Base-by-base conservation (phyloP, 768 basidiomycete species). In the Amanita muscaria region DNA sequence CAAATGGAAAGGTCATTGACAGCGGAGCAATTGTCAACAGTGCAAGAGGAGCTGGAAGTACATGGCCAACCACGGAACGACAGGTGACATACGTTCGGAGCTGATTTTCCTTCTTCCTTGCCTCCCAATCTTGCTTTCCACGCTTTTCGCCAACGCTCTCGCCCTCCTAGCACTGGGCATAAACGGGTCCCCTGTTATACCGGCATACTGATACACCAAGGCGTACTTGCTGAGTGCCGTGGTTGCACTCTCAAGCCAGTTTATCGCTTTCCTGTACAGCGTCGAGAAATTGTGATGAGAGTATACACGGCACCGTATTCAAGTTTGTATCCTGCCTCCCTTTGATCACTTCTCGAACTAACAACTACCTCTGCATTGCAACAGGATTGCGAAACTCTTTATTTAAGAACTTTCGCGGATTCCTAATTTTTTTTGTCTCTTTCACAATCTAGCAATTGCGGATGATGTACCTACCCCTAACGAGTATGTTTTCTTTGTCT, bases 1-100 rank as follows among this genome's bases (percentile, higher is more conserved):
- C 81, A 50, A 88, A 86, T 5, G 89, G 85, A 50, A 92, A 73
- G 1, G 87, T 86, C 48, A 91, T 66, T 1, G 83, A 85, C 40
- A 88, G 66, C 14, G 90, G 84, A 10, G 86, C 76, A 22, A 85
- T 73, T 12, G 80, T 85, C 51, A 93, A 70, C 51, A 92, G 64
- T 0, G 83, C 76, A 52, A 90, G 71, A 57, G 79, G 73, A 19
- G 76, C 75, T 82, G 37, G 40, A 41, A 49, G 42, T n/a, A n/a
- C 12, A 19, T 12, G 2, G 41, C 35, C n/a, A 29, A 24, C 40
- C 38, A 48, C n/a, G 31, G 47, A 8, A 10, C 27, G 4, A 22
- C 36, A 40, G 24, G 31, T 10, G 29, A 59, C 78, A 49, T 58
- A 83, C 82, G 76, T 60, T 84, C 81, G 25, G 70, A 63, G 52